A percentile compares a stretch with the other conserved stretches of the same genome.
Evolutionary conservation across 306 rosid genomes (phyloP).

Genomic region (Styphnolobium japonicum): DNA sequence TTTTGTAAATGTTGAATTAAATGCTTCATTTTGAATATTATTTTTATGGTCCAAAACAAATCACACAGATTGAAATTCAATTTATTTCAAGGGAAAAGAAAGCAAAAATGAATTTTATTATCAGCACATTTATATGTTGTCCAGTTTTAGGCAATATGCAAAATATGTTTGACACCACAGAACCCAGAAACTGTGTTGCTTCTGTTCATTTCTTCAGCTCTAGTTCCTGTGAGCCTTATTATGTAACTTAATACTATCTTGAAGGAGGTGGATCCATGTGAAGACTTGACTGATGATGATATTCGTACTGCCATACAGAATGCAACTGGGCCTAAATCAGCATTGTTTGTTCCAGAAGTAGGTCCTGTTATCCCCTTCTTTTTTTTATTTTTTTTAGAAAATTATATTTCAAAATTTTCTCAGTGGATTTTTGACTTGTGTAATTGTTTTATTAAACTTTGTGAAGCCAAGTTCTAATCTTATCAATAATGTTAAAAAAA

Average conservation of each 20-base stretch:
- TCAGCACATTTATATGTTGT: not conserved
- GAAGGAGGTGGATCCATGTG: slow-evolving; percentile 99
- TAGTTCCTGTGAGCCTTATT: slow-evolving; percentile 23
- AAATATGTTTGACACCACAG: not conserved
- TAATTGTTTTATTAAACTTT: not conserved
- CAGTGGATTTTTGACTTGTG: not conserved
- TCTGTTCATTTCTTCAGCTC: slow-evolving; percentile 1
- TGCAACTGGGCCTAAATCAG: slow-evolving; percentile 95
- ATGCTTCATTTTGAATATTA: not conserved
- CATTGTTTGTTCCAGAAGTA: slow-evolving; percentile 96
- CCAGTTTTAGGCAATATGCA: not conserved
- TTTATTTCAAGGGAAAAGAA: not conserved
- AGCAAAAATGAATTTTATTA: not conserved
- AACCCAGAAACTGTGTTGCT: slow-evolving; percentile 8
- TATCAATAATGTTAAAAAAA: not conserved
- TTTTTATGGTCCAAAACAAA: not conserved
- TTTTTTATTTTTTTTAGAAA: not conserved
- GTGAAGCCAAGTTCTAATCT: not conserved
- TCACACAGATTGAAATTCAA: not conserved
- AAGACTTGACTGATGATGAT: slow-evolving; percentile 96
- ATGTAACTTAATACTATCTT: slow-evolving; percentile 26
- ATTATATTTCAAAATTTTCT: not conserved
- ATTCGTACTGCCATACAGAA: slow-evolving; percentile 97
- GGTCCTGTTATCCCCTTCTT: slow-evolving; percentile 16
- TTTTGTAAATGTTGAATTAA: not conserved